Percentiles rank a stretch among this genome's conserved stretches.
Evolutionary conservation across 2,329 filamentous ascomycete species (phyloP).

Genomic region (Paecilomyces niveus): DNA sequence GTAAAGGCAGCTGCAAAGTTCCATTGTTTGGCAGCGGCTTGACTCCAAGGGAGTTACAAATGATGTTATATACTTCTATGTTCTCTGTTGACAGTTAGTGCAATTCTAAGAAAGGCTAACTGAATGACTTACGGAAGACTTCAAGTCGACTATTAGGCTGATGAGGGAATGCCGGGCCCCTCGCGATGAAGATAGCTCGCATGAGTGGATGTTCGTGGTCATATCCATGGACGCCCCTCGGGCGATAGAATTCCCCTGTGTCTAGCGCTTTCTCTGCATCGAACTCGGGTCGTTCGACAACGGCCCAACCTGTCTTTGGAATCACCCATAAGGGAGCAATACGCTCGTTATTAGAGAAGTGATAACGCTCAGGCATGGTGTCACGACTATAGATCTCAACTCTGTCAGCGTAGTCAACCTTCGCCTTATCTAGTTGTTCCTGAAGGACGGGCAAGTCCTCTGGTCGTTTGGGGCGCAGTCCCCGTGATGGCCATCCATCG

Average conservation of each 20-base stretch:
- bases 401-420: constrained; percentile 51
- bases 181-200: constrained; percentile 89
- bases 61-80: constrained; percentile 86
- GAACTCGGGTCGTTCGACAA: constrained; percentile 74
- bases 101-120: neutral
- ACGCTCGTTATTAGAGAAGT: constrained; percentile 78
- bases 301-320: constrained; percentile 85
- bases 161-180: constrained; percentile 88
- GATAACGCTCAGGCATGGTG: constrained; percentile 87
- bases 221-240: constrained; percentile 84
- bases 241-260: constrained; percentile 64
- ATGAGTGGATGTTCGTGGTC: constrained; percentile 93
- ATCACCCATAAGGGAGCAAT: constrained; percentile 95
- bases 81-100: constrained; percentile 57
- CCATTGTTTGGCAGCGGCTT: constrained; percentile 76
- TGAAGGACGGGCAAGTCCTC: constrained; percentile 63
- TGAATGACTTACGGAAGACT: constrained; percentile 65
- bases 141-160: constrained; percentile 70
- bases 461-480: constrained; percentile 69
- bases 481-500: constrained; percentile 91
- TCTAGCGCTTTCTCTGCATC: constrained; percentile 61
- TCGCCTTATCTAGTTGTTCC: constrained; percentile 48
- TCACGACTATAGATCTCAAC: constrained; percentile 81
- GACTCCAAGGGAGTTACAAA: constrained; percentile 80
- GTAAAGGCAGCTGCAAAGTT: constrained; percentile 54